These are phyloP conservation scores for Drechslerella coelobrocha DNA, from an alignment of 2,329 filamentous ascomycete species.

Conservation along the genomic window DNA sequence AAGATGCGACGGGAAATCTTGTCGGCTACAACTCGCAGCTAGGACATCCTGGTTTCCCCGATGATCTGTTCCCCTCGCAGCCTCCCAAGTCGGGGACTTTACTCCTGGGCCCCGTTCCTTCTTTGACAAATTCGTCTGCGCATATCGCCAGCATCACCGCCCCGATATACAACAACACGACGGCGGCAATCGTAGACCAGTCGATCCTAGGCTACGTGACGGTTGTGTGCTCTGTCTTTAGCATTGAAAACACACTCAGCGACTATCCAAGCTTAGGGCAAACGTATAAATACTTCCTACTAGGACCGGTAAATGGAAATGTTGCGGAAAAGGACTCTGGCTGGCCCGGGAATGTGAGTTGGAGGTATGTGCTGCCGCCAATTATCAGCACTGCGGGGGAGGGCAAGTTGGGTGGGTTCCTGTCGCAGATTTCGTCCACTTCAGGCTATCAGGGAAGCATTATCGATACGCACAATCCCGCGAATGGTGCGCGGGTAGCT, in stretches of 20 bases:
- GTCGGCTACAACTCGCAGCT: slow-evolving; percentile 40
- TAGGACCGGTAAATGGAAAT: slow-evolving; percentile 30
- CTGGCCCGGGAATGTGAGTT: slow-evolving; percentile 46
- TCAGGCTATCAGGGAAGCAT: slow-evolving; percentile 18
- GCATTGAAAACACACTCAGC: slow-evolving; percentile 32
- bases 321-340: slow-evolving; percentile 22
- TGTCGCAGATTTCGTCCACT: slow-evolving; percentile 16
- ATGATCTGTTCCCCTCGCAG: slow-evolving; percentile 28
- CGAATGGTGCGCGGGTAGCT: slow-evolving; percentile 30
- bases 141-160: slow-evolving; percentile 35
- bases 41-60: slow-evolving; percentile 37
- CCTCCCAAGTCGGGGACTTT: slow-evolving; percentile 9
- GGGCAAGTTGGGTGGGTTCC: slow-evolving; percentile 34
- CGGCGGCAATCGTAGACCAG: slow-evolving; percentile 28
- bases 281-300: slow-evolving; percentile 35
- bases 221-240: slow-evolving; percentile 35
- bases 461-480: slow-evolving; percentile 34
- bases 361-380: slow-evolving; percentile 45
- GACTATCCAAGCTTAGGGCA: slow-evolving; percentile 31
- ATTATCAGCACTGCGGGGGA: slow-evolving; percentile 22
- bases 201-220: slow-evolving; percentile 46
- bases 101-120: slow-evolving; percentile 31
- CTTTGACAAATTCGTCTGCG: slow-evolving; percentile 29
- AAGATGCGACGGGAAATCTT: slow-evolving; percentile 33
- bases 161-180: slow-evolving; percentile 49